These are phyloP conservation scores for Echinosophora koreensis DNA, from an alignment of 306 rosid species.

Conservation along the genomic window DNA sequence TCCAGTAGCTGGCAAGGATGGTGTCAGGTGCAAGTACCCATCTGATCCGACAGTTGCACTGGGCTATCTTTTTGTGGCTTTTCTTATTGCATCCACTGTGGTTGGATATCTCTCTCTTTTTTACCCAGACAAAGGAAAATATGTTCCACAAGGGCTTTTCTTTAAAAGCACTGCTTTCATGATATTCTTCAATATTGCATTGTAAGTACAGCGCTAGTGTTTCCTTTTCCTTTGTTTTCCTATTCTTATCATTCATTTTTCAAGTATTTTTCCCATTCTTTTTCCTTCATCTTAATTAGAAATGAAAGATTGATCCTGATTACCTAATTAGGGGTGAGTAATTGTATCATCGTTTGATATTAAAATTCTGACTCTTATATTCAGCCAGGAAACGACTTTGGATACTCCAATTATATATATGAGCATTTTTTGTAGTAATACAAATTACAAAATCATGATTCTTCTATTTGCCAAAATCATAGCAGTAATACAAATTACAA, in stretches of 20 bases:
- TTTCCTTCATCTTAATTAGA: background rate
- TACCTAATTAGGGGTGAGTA: background rate
- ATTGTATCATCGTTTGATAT: background rate
- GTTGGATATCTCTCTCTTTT: conserved; percentile 66
- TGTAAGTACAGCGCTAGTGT: conserved; percentile 58
- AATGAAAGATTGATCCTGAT: background rate
- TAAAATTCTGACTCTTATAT: conserved; percentile 14
- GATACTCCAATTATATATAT: background rate
- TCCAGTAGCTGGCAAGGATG: conserved; percentile 54
- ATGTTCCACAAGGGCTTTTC: conserved; percentile 67
- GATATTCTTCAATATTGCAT: conserved; percentile 74
- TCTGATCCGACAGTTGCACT: conserved; percentile 67
- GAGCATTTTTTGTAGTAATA: background rate
- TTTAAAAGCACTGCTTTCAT: conserved; percentile 63
- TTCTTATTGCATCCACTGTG: conserved; percentile 63
- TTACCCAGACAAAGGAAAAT: conserved; percentile 78
- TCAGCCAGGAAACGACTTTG: background rate
- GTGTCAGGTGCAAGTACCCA: conserved; percentile 70
- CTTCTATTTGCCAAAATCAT: background rate
- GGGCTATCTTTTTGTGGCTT: conserved; percentile 69
- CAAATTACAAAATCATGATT: background rate
- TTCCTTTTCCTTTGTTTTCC: conserved; percentile 2
- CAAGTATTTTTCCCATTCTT: background rate
- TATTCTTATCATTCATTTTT: background rate
- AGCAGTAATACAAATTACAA: no score